A percentile compares a stretch with the other conserved stretches of the same genome.
Conservation (phyloP, 2,329 filamentous ascomycete genomes). For the Claviceps citrina region DNA sequence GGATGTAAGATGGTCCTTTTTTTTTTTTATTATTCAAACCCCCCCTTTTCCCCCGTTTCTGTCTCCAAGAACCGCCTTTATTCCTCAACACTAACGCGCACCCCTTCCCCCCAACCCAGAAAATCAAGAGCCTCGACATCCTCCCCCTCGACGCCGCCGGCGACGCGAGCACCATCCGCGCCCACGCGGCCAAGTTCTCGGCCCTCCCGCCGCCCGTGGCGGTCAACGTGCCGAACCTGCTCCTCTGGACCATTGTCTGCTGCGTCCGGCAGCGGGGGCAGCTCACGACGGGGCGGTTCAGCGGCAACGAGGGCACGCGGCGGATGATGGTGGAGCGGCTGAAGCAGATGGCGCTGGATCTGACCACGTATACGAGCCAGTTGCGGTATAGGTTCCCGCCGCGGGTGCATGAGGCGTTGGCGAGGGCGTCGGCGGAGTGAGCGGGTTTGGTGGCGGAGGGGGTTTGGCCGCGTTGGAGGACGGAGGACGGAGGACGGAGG, state of each 20-base stretch:
- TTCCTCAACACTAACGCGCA: no score
- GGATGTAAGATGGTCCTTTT: conserved; percentile 34
- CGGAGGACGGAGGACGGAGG: no score
- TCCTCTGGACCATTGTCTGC: conserved; percentile 86
- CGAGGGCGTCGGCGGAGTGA: conserved; percentile 59
- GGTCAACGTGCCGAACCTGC: conserved; percentile 74
- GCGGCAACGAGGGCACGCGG: conserved; percentile 51
- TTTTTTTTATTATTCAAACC: neutral
- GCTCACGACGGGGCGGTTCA: conserved; percentile 56
- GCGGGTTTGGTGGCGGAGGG: no score
- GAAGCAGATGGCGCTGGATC: conserved; percentile 68
- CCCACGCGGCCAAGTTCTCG: conserved; percentile 66
- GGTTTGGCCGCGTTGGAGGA: no score
- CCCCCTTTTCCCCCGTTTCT: neutral
- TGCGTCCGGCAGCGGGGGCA: conserved; percentile 65
- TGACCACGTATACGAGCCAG: conserved; percentile 88
- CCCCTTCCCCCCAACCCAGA: conserved; percentile 27
- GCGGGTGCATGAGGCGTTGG: conserved; percentile 75
- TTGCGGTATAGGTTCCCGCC: conserved; percentile 81
- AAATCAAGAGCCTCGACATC: conserved; percentile 59
- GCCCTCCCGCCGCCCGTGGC: conserved; percentile 65
- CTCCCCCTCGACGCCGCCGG: conserved; percentile 63
- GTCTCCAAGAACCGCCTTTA: no score
- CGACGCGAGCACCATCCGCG: conserved; percentile 64
- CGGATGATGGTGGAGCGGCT: conserved; percentile 53